Evolutionary conservation across 2,329 filamentous ascomycete species (phyloP).

Genomic region (Calonectria pseudoturangicola): DNA sequence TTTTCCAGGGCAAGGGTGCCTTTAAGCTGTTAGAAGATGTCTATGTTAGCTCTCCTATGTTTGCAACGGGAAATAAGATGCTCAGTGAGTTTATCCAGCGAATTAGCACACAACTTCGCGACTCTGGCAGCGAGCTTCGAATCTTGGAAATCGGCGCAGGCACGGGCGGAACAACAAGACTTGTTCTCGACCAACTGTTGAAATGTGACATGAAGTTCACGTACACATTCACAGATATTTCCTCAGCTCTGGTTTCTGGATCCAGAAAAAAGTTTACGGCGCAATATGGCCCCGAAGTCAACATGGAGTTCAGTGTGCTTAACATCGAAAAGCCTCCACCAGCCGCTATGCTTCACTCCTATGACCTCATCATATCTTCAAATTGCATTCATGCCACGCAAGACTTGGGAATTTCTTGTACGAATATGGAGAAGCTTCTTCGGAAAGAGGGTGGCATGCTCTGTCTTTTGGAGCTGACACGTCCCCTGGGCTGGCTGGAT

Average conservation of each 20-base stretch:
- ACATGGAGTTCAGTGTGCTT: conserved; percentile 54
- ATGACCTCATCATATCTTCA: conserved; percentile 58
- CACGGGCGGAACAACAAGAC: conserved; percentile 64
- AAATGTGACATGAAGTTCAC: conserved; percentile 51
- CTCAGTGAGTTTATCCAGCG: conserved; percentile 47
- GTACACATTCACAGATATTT: conserved; percentile 67
- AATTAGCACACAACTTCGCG: not conserved
- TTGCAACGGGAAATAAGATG: conserved; percentile 47
- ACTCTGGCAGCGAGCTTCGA: conserved; percentile 48
- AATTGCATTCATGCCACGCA: conserved; percentile 62
- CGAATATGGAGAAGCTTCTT: conserved; percentile 52
- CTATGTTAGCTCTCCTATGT: conserved; percentile 58
- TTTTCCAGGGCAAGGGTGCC: conserved; percentile 60
- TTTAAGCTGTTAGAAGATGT: conserved; percentile 58
- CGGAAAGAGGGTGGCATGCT: conserved; percentile 25
- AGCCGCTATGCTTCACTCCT: conserved; percentile 41
- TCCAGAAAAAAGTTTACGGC: conserved; percentile 53
- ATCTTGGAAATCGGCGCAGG: conserved; percentile 67
- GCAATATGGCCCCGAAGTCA: not conserved
- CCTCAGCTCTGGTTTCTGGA: conserved; percentile 55
- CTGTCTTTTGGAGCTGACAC: conserved; percentile 20
- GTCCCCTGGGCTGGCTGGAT: conserved; percentile 22
- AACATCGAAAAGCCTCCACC: conserved; percentile 56
- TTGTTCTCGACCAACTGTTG: conserved; percentile 55
- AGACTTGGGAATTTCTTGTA: conserved; percentile 47